Conservation (phyloP, 768 basidiomycete genomes). For the Leccinum disarticulatum region DNA sequence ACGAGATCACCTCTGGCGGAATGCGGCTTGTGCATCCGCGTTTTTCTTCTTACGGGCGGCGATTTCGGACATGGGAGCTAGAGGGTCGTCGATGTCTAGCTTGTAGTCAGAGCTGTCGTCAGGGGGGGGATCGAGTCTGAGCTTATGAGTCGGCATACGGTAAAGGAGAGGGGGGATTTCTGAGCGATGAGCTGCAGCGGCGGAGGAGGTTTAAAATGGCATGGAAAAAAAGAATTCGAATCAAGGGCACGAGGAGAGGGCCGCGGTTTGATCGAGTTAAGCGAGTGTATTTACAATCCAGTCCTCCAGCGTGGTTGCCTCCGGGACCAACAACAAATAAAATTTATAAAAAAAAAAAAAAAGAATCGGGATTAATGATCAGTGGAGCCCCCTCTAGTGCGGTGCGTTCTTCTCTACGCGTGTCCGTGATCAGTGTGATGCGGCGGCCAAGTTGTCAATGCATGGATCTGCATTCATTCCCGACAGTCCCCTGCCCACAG, state of each 20-base stretch:
- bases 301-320: conserved; percentile 29
- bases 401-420: not conserved
- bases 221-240: conserved; percentile 66
- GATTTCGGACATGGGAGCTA: conserved; percentile 57
- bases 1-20: conserved; percentile 54
- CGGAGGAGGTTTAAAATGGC: conserved; percentile 53
- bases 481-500: conserved; percentile 24
- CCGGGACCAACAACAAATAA: conserved; percentile 2
- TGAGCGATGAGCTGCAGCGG: conserved; percentile 13
- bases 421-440: conserved; percentile 9
- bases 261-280: conserved; percentile 41
- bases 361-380: not conserved
- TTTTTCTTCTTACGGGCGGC: conserved; percentile 86
- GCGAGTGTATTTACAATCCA: conserved; percentile 39
- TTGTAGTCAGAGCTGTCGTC: conserved; percentile 40
- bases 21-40: conserved; percentile 86
- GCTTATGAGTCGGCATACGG: conserved; percentile 30
- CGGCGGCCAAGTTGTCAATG: not conserved
- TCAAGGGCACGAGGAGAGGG: conserved; percentile 64
- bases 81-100: conserved; percentile 35
- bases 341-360: not conserved
- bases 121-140: conserved; percentile 29
- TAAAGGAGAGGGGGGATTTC: conserved; percentile 2
- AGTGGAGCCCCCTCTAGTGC: not conserved
- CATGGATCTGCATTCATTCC: conserved; percentile 38